Base-by-base conservation (phyloP, 2,329 filamentous ascomycete species). In the Karstenula rhodostoma region DNA sequence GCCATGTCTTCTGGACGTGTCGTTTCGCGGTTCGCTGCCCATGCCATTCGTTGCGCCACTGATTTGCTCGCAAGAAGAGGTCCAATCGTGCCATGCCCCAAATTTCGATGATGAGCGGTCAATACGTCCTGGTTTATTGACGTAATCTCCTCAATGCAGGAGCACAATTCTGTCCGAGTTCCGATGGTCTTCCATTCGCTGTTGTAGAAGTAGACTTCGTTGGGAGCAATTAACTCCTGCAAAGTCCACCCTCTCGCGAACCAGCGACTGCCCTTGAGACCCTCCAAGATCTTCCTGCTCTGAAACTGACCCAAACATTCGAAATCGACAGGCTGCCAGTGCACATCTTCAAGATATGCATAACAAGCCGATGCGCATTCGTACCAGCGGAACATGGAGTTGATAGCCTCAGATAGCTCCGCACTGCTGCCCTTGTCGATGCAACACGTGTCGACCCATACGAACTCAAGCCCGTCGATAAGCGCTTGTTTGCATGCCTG, bases 1-100 rank as follows among this genome's bases (percentile, higher is more conserved):
- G 60, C 63, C 27, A 23, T 32, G 35, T 68, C 66, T 48, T 68
- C 66, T 42, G 58, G 47, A 6, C 53, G 55, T 53, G 52, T 67
- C 2, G 67, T 69, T 13, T 62, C 12, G n/a, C 69, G 65, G 1
- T 40, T 37, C 25, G 49, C 50, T 4, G 63, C 59, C 69, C 69
- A 71, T 13, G 52, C 59, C 48, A 67, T 54, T 7, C 49, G 50
- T 43, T 56, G 35, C n/a, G 52, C 51, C 19, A 67, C 51, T 23
- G 52, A 55, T 15, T 43, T 54, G 4, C 19, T 25, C 2, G 33
- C 27, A 10, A 44, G 37, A 12, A 54, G 9, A 35, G 40, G 15
- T 2, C n/a, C 19, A 35, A 46, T 13, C 4, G 37, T 40, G 17
- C 37, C 37, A 17, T 40, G 37, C 17, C 37, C 37, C 8, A 40